Evolutionary conservation across 2,329 filamentous ascomycete species (phyloP).

Genomic region (Westerdykella ornata): DNA sequence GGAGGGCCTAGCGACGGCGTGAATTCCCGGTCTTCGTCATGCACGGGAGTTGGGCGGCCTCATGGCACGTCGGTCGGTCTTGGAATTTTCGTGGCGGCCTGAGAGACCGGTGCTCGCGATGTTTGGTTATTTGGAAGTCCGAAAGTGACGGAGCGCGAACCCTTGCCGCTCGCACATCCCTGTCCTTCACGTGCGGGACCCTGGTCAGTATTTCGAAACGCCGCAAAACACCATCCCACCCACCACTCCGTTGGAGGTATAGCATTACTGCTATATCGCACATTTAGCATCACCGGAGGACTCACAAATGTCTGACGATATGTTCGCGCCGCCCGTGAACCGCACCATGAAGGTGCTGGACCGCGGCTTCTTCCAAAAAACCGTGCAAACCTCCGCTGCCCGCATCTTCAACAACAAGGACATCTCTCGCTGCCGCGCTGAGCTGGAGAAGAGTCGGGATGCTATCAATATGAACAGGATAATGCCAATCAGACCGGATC

Average conservation of each 20-base stretch:
- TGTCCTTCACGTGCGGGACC: constrained; percentile 6
- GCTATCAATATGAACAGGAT: constrained; percentile 59
- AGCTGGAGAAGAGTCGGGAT: constrained; percentile 60
- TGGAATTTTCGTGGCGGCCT: constrained; percentile 6
- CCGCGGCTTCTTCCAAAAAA: constrained; percentile 73
- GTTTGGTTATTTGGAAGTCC: constrained; percentile 5
- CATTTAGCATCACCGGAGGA: background rate
- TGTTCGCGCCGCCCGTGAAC: constrained; percentile 75
- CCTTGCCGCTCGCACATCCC: constrained; percentile 10
- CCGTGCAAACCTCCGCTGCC: constrained; percentile 69
- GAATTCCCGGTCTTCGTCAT: constrained; percentile 14
- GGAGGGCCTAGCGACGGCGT: constrained; percentile 3
- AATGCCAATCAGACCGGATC: constrained; percentile 54
- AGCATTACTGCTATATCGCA: background rate
- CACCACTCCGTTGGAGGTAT: background rate
- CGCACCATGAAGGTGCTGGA: constrained; percentile 76
- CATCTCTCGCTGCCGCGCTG: constrained; percentile 64
- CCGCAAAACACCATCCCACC: constrained; percentile 1
- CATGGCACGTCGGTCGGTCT: constrained; percentile 21
- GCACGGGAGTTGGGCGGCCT: constrained; percentile 19
- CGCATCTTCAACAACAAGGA: constrained; percentile 67
- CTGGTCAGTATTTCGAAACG: background rate
- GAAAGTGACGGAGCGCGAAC: constrained; percentile 17
- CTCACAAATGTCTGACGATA: constrained; percentile 33
- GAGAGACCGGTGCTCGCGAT: constrained; percentile 17